A percentile compares a stretch with the other conserved stretches of the same genome.
phyloP scores from a whole-genome alignment of 2,329 filamentous ascomycete genomes.

The Alternaria triticina region DNA sequence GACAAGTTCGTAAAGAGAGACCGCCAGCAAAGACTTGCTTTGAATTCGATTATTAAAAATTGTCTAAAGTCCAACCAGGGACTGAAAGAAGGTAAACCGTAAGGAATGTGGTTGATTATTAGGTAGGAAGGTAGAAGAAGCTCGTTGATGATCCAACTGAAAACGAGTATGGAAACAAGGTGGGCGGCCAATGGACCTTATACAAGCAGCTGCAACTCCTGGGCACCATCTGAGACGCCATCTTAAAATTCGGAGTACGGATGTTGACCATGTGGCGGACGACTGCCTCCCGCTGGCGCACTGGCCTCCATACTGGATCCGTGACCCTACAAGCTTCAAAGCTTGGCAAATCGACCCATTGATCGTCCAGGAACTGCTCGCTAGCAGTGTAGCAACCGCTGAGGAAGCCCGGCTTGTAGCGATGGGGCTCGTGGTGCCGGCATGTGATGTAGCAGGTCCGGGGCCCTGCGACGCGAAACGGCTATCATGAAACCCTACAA shows the following conservation, averaged over 20 bases:
- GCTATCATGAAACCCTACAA: constrained; percentile 42
- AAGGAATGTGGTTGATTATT: constrained; percentile 48
- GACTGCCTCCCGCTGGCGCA: constrained; percentile 41
- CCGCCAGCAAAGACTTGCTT: constrained; percentile 49
- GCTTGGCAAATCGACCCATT: constrained; percentile 38
- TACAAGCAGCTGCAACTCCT: constrained; percentile 41
- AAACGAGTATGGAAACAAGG: constrained; percentile 46
- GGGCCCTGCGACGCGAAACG: constrained; percentile 47
- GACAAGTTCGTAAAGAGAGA: constrained; percentile 31
- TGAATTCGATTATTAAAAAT: constrained; percentile 46
- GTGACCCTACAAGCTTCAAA: constrained; percentile 42
- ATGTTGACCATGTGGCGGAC: constrained; percentile 42
- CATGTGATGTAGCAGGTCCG: constrained; percentile 46
- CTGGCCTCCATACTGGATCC: constrained; percentile 37
- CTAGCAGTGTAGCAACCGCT: constrained; percentile 37
- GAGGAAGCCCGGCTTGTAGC: constrained; percentile 24
- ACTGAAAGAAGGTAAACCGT: constrained; percentile 44
- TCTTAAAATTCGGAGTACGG: constrained; percentile 46
- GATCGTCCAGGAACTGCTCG: constrained; percentile 36
- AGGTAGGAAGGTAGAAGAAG: constrained; percentile 41
- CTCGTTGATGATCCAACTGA: constrained; percentile 47
- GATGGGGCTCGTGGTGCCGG: constrained; percentile 38
- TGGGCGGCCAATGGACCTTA: constrained; percentile 49
- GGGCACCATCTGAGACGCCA: constrained; percentile 45
- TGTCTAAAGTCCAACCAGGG: constrained; percentile 50